A percentile compares a stretch with the other conserved stretches of the same genome.
phyloP scores from a whole-genome alignment of 2,329 filamentous ascomycete species.

The Botrytis paeoniae region DNA sequence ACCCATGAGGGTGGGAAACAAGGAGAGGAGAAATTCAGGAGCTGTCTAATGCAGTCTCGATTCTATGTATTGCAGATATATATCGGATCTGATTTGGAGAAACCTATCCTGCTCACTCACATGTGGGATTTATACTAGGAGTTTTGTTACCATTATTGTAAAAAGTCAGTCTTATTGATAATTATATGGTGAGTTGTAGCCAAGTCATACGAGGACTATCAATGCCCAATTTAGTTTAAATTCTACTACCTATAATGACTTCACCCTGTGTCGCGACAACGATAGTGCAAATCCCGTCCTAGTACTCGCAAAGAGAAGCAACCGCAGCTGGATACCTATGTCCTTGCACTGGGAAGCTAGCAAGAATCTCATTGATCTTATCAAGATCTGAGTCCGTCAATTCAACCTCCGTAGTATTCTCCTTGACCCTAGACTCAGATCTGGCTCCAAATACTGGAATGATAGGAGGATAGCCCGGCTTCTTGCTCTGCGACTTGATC shows the following conservation, averaged over 20 bases:
- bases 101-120: background rate
- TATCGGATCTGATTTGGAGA: too few species aligned
- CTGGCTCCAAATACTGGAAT: background rate
- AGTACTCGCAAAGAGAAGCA: background rate
- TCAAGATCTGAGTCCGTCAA: slow-evolving; percentile 34
- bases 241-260: background rate
- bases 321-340: slow-evolving; percentile 1
- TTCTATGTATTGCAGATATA: too few species aligned
- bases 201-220: background rate
- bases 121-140: rapidly evolving
- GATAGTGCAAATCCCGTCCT: background rate
- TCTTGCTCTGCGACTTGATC: background rate
- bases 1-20: too few species aligned
- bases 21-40: background rate
- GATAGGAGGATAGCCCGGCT: background rate
- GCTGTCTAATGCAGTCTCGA: too few species aligned
- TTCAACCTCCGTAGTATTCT: background rate
- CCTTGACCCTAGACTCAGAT: background rate
- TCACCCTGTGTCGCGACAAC: background rate
- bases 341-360: slow-evolving; percentile 3
- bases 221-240: too few species aligned
- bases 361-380: slow-evolving; percentile 31
- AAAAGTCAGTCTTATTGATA: background rate
- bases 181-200: rapidly evolving
- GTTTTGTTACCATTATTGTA: background rate